Percentiles rank a stretch among this genome's conserved stretches.
Conservation (phyloP, 768 basidiomycete genomes). For the Russula dissimulans region DNA sequence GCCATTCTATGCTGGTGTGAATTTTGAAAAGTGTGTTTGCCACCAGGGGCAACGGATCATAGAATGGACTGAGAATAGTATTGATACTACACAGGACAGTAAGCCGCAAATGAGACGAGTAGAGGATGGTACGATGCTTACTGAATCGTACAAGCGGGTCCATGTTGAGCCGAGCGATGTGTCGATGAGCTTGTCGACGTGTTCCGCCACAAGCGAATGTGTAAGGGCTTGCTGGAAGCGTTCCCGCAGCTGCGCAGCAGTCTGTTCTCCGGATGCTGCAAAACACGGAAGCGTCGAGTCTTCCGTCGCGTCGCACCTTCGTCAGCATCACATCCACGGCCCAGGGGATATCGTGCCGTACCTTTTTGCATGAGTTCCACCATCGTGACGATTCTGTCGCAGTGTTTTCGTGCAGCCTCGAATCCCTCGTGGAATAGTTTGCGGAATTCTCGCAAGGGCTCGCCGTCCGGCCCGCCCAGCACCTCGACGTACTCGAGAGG, state of each 20-base stretch:
- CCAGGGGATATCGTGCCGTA: slow-evolving; percentile 24
- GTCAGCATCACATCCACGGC: slow-evolving; percentile 1
- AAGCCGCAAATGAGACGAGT: background rate
- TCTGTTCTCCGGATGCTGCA: slow-evolving; percentile 81
- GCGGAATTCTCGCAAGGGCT: slow-evolving; percentile 77
- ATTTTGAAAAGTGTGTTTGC: background rate
- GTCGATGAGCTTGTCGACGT: slow-evolving; percentile 85
- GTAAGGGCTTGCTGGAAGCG: slow-evolving; percentile 90
- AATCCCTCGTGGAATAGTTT: slow-evolving; percentile 87
- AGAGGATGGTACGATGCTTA: slow-evolving; percentile 29
- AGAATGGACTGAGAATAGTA: slow-evolving; percentile 91
- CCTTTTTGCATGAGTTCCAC: slow-evolving; percentile 99
- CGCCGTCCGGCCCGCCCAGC: slow-evolving; percentile 72
- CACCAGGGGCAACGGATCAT: slow-evolving; percentile 26
- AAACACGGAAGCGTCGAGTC: slow-evolving; percentile 92
- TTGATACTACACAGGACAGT: slow-evolving; percentile 54
- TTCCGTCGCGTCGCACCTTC: slow-evolving; percentile 24
- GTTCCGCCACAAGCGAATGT: slow-evolving; percentile 72
- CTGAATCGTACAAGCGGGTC: slow-evolving; percentile 94
- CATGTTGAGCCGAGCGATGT: slow-evolving; percentile 87
- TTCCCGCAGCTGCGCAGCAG: slow-evolving; percentile 78
- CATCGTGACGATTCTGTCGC: slow-evolving; percentile 88
- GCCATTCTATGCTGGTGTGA: background rate
- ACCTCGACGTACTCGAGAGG: slow-evolving; percentile 94
- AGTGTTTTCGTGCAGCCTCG: slow-evolving; percentile 89